These are phyloP conservation scores for Grigorovia jiainica DNA, from an alignment of 805 yeast genomes.

Conservation along the genomic window DNA sequence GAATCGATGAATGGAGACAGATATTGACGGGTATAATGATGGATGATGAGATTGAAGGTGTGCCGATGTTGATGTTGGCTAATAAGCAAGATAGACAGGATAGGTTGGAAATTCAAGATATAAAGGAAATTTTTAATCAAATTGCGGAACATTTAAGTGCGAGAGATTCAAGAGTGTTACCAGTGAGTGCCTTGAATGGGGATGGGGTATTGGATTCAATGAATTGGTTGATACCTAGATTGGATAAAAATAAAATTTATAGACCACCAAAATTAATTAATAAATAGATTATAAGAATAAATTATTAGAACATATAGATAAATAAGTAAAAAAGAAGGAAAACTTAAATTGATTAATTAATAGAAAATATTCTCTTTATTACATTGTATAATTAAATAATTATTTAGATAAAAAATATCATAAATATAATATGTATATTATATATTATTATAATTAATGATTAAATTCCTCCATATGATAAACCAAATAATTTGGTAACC, in stretches of 20 bases:
- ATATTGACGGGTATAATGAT: conserved; percentile 47
- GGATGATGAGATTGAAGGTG: conserved; percentile 57
- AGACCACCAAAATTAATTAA: conserved; percentile 34
- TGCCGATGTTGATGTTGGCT: conserved; percentile 89
- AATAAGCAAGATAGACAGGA: conserved; percentile 81
- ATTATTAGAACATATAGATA: background rate
- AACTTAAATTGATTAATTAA: too few species aligned
- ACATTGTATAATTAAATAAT: too few species aligned
- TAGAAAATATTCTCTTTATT: too few species aligned
- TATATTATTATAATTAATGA: background rate
- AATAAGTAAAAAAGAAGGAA: too few species aligned
- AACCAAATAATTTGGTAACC: conserved; percentile 90
- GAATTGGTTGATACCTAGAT: conserved; percentile 75
- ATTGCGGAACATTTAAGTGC: conserved; percentile 81
- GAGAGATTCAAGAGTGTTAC: conserved; percentile 80
- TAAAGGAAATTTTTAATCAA: conserved; percentile 75
- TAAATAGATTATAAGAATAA: conserved; percentile 8
- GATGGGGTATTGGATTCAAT: conserved; percentile 81
- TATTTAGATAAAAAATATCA: too few species aligned
- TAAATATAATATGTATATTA: too few species aligned
- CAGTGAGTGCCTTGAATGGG: conserved; percentile 71
- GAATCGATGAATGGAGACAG: conserved; percentile 74
- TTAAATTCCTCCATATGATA: conserved; percentile 73
- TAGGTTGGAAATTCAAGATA: conserved; percentile 63
- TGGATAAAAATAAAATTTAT: conserved; percentile 37